Evolutionary conservation across 2,329 filamentous ascomycete species (phyloP).

Genomic region (Penicillium sp.): DNA sequence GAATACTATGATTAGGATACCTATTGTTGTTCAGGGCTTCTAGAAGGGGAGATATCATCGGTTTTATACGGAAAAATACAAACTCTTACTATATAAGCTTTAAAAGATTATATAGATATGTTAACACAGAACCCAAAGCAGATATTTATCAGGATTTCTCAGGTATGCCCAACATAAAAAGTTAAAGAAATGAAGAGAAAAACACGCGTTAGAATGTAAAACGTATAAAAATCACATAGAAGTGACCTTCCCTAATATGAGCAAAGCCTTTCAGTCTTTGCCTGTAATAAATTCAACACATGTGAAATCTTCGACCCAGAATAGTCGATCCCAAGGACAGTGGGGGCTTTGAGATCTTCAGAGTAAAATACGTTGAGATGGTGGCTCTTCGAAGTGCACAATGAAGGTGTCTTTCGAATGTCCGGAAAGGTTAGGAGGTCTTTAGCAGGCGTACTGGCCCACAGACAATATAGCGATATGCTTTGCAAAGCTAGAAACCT

Average conservation of each 20-base stretch:
- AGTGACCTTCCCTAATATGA: too few relatives aligned
- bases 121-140: neutral
- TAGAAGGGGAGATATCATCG: too few relatives aligned
- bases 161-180: neutral
- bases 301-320: constrained; percentile 19
- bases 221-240: neutral
- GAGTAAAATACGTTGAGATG: constrained; percentile 18
- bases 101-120: neutral
- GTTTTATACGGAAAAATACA: too few relatives aligned
- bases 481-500: constrained; percentile 10
- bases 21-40: neutral
- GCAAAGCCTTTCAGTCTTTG: neutral
- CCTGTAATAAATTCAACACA: constrained; percentile 17
- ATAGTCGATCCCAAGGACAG: constrained; percentile 24
- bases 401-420: constrained; percentile 10
- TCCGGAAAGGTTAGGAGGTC: constrained; percentile 21
- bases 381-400: constrained; percentile 6
- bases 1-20: neutral
- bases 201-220: neutral
- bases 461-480: constrained; percentile 24
- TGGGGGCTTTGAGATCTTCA: constrained; percentile 12
- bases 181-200: neutral
- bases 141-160: neutral
- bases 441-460: constrained; percentile 18
- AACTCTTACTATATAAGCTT: too few relatives aligned